Base-by-base conservation (phyloP, 2,329 filamentous ascomycete species). In the Beauveria caledonica region DNA sequence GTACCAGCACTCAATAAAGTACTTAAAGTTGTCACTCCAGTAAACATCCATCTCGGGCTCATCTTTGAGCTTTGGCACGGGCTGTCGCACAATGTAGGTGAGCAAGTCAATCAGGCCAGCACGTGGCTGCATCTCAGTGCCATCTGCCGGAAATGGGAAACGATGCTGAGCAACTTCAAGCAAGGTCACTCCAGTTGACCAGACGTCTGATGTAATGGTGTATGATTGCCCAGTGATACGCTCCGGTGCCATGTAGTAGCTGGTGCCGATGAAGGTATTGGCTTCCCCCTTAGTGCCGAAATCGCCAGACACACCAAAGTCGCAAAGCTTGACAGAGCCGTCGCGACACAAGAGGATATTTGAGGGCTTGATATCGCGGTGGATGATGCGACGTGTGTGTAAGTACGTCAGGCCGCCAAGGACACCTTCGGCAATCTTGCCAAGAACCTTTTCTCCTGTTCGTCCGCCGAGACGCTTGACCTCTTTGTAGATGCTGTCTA, bases 101-200 rank as follows among this genome's bases (percentile, higher is more conserved):
- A 99, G 79, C 11, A 99, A 81, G 72, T 99, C 94, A 67, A 99
- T 97, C 63, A 97, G 78, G 10, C 92, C 92, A 44, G 94, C 93
- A 63, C 89, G 86, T 17, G 93, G 93, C 72, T 96, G 92, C 86
- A 94, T 92, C 74, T 96, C 92, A 5, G 92, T 95, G 58, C 93
- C 93, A 70, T 97, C 94, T 8, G 93, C 93, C 3, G 93, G 93
- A 83, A 99, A 99, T 2, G 94, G 94, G 79, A 99, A 99, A 59
- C 94, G 87, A 74, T 99, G 92, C 72, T 99, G 94, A 44, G 94
- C 94, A n/a, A 99, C 94, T 77, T 99, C 94, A n/a, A 99, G 86
- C 54, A 99, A 77, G 1, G 94, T 97, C 58, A 99, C 94, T 64
- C 94, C 94, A 8, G 96, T 87, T 46, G 92, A 97, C 94, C 94